phyloP scores from a whole-genome alignment of 495 filamentous ascomycete species.

The Venustampulla echinocandica region DNA sequence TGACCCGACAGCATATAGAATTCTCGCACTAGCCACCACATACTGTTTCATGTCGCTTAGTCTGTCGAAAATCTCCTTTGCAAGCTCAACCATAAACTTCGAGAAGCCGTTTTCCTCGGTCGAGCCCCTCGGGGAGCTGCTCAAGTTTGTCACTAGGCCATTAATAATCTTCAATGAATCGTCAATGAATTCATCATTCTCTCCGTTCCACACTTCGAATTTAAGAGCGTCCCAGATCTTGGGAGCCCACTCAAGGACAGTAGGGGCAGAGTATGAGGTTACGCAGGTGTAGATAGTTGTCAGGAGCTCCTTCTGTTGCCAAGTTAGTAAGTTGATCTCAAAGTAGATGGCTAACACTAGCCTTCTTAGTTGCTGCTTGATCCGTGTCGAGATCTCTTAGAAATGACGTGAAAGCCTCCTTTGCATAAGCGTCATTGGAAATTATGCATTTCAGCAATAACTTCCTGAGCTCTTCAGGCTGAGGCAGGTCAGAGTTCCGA shows the following conservation, averaged over 20 bases:
- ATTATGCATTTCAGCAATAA: conserved; percentile 39
- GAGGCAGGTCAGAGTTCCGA: conserved; percentile 29
- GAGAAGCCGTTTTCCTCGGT: neutral
- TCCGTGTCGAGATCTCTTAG: conserved; percentile 36
- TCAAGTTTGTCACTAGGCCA: conserved; percentile 27
- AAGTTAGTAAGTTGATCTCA: conserved; percentile 12
- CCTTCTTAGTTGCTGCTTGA: conserved; percentile 39
- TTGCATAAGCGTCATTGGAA: conserved; percentile 31
- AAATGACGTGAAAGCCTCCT: conserved; percentile 35
- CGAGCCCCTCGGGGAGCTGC: neutral
- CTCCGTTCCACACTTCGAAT: conserved; percentile 49
- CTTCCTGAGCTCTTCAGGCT: conserved; percentile 39
- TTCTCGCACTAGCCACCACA: conserved; percentile 9
- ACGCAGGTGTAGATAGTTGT: conserved; percentile 39
- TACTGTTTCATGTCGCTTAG: conserved; percentile 12
- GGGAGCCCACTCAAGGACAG: conserved; percentile 31
- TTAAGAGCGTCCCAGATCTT: conserved; percentile 47
- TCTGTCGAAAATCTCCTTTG: conserved; percentile 10
- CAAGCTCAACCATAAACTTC: neutral
- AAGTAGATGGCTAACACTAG: conserved; percentile 7
- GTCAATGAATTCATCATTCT: conserved; percentile 40
- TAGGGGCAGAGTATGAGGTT: conserved; percentile 30
- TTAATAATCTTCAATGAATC: conserved; percentile 38
- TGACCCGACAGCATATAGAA: conserved; percentile 36
- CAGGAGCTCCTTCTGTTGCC: conserved; percentile 37